Evolutionary conservation across 2,329 filamentous ascomycete genomes (phyloP).

Genomic region (Calonectria hongkongensis): DNA sequence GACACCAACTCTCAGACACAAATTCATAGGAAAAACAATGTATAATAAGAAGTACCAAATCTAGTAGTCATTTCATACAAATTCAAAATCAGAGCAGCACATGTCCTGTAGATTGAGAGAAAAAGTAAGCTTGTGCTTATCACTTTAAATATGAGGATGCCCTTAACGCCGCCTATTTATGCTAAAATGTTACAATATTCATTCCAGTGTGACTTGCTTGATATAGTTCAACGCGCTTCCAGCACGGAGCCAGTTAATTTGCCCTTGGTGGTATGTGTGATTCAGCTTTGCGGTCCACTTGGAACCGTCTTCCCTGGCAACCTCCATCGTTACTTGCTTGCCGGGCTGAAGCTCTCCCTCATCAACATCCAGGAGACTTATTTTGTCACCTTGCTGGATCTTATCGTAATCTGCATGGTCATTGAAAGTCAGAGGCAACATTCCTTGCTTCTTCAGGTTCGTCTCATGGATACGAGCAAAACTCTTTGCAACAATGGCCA

Average conservation of each 20-base stretch:
- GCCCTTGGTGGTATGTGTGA: constrained; percentile 40
- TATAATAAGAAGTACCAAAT: too few relatives aligned
- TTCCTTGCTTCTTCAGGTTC: constrained; percentile 89
- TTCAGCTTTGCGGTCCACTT: constrained; percentile 40
- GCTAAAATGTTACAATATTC: not conserved
- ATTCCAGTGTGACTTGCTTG: constrained; percentile 27
- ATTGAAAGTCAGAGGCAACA: constrained; percentile 77
- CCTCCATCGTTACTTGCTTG: constrained; percentile 40
- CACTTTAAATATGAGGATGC: not conserved
- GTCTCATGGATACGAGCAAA: constrained; percentile 96
- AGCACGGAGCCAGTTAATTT: constrained; percentile 39
- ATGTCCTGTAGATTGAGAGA: too few relatives aligned
- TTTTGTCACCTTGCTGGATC: constrained; percentile 64
- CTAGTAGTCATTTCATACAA: too few relatives aligned
- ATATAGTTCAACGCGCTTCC: constrained; percentile 44
- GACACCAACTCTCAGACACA: not conserved
- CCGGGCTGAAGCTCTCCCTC: constrained; percentile 30
- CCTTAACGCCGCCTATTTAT: not conserved
- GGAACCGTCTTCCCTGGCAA: constrained; percentile 15
- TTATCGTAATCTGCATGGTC: constrained; percentile 86
- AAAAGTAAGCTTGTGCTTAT: not conserved
- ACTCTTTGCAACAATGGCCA: constrained; percentile 86
- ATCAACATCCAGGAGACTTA: constrained; percentile 39
- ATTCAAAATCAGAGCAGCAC: too few relatives aligned
- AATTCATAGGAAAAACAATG: too few relatives aligned